Percentiles rank a stretch among this genome's conserved stretches.
Conservation (phyloP, 495 filamentous ascomycete genomes). For the Cercophora sp. region DNA sequence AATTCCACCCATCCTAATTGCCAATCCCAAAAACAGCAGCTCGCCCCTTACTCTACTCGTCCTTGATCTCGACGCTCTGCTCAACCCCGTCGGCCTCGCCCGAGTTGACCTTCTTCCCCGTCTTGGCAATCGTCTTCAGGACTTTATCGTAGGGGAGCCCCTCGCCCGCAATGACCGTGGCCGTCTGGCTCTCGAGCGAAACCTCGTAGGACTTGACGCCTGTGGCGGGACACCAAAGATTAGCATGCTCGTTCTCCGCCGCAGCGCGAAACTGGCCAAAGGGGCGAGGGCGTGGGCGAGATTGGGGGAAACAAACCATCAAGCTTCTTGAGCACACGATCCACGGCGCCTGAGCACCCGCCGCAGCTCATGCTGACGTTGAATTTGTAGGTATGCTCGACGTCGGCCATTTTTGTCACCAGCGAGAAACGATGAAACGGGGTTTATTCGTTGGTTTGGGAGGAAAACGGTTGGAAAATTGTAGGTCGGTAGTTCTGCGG, state of each 20-base stretch:
- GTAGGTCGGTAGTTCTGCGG: neutral
- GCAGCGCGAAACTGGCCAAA: neutral
- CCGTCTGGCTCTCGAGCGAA: conserved; percentile 77
- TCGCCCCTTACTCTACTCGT: conserved; percentile 10
- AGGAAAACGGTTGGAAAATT: neutral
- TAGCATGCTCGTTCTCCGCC: neutral
- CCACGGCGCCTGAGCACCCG: conserved; percentile 64
- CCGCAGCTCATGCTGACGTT: conserved; percentile 61
- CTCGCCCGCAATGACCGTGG: conserved; percentile 61
- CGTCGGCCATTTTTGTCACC: conserved; percentile 45
- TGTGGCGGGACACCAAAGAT: conserved; percentile 28
- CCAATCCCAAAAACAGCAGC: neutral
- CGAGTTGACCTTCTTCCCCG: conserved; percentile 81
- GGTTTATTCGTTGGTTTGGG: neutral
- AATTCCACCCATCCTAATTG: no score
- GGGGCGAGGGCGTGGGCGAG: neutral
- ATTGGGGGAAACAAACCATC: conserved; percentile 58
- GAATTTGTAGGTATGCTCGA: conserved; percentile 59
- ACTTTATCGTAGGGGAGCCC: conserved; percentile 72
- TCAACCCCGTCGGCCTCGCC: conserved; percentile 58
- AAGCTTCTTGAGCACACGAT: conserved; percentile 90
- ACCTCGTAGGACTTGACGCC: conserved; percentile 85
- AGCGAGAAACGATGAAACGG: no score
- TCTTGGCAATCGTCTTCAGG: conserved; percentile 87
- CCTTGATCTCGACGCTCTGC: conserved; percentile 43